These are phyloP conservation scores for Maudiozyma saulgeensis DNA, from an alignment of 805 yeast genomes.

Conservation along the genomic window DNA sequence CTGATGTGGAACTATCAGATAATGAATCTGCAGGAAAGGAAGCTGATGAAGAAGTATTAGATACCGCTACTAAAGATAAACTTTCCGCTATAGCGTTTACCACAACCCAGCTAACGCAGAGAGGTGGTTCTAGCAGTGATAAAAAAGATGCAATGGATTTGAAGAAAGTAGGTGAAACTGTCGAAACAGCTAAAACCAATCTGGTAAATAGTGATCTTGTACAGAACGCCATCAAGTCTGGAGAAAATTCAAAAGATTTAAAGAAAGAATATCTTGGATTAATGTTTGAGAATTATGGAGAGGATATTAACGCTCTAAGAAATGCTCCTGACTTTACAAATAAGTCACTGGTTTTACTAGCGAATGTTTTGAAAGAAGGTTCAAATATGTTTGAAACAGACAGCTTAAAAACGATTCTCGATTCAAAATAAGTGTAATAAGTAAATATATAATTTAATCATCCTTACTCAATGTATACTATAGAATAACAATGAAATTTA, in stretches of 20 bases:
- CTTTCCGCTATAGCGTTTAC: slow-evolving; percentile 25
- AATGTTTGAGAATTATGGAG: slow-evolving; percentile 51
- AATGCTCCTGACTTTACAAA: slow-evolving; percentile 54
- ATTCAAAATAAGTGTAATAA: slow-evolving; percentile 10
- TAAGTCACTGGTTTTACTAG: slow-evolving; percentile 47
- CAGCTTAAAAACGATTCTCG: slow-evolving; percentile 31
- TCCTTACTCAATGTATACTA: not conserved
- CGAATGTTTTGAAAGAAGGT: slow-evolving; percentile 49
- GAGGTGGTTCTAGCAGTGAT: slow-evolving; percentile 5
- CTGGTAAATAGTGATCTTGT: not conserved
- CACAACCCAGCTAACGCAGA: slow-evolving; percentile 28
- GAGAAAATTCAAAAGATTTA: slow-evolving; percentile 3
- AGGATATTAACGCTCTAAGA: slow-evolving; percentile 51
- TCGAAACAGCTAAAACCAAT: slow-evolving; percentile 21
- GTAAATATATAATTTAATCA: not conserved
- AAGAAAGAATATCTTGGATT: slow-evolving; percentile 43
- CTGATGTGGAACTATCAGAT: slow-evolving; percentile 28
- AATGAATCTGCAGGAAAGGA: slow-evolving; percentile 2
- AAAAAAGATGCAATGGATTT: slow-evolving; percentile 21
- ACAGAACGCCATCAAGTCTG: not conserved
- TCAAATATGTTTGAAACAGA: slow-evolving; percentile 51
- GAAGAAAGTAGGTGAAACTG: slow-evolving; percentile 21
- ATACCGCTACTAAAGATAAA: slow-evolving; percentile 14
- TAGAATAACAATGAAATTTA: not conserved
- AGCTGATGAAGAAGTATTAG: slow-evolving; percentile 10